Evolutionary conservation across 2,329 filamentous ascomycete genomes (phyloP).

Genomic region (Ascochyta fabae): DNA sequence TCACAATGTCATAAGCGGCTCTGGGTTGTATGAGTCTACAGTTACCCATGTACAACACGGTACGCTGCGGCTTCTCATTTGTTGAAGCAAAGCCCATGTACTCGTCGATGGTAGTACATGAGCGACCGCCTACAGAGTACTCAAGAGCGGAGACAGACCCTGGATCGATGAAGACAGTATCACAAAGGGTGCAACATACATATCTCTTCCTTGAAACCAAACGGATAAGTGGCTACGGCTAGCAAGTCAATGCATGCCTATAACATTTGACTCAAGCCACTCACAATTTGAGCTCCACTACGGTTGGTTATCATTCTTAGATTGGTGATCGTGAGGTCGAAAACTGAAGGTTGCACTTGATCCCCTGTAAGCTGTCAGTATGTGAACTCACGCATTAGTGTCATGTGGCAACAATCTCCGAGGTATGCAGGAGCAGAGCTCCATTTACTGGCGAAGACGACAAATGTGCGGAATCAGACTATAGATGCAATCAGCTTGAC

Average conservation of each 20-base stretch:
- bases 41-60: neutral
- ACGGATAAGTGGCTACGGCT: neutral
- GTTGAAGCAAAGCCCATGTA: neutral
- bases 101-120: neutral
- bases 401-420: neutral
- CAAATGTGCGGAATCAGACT: neutral
- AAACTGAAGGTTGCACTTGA: neutral
- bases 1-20: neutral
- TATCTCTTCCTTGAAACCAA: slow-evolving; percentile 1
- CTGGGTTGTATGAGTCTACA: neutral
- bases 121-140: neutral
- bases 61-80: neutral
- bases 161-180: neutral
- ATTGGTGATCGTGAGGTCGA: neutral
- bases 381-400: neutral
- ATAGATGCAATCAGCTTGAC: neutral
- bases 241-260: neutral
- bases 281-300: neutral
- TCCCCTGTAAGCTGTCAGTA: neutral
- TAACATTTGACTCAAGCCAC: neutral
- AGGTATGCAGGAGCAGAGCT: neutral
- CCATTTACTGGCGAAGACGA: neutral
- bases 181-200: neutral
- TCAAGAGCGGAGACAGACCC: neutral
- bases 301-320: neutral